These are phyloP conservation scores for Somion occarium DNA, from an alignment of 1,284 basidiomycete species.

Conservation along the genomic window DNA sequence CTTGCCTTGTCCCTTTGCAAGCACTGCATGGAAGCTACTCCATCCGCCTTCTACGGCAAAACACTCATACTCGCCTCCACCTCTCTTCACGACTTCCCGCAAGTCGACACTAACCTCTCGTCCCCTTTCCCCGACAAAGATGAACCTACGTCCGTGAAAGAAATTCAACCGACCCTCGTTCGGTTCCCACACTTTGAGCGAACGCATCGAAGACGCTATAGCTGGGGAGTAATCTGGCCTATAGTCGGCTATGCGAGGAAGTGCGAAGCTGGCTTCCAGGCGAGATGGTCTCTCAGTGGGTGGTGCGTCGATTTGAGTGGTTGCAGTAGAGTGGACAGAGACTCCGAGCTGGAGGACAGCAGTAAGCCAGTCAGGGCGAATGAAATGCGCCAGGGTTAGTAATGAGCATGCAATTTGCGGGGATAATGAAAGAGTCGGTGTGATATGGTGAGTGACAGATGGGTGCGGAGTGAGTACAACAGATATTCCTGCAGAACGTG, in stretches of 20 bases:
- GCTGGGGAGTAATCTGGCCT: conserved; percentile 50
- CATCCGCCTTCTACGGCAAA: conserved; percentile 47
- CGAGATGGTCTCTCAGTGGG: conserved; percentile 27
- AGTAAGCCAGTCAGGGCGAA: conserved; percentile 58
- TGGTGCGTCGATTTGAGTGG: neutral
- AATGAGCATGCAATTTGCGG: conserved; percentile 50
- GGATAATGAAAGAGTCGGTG: conserved; percentile 42
- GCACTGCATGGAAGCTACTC: conserved; percentile 42
- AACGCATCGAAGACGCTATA: conserved; percentile 43
- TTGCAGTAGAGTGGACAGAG: conserved; percentile 18
- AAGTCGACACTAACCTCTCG: conserved; percentile 43
- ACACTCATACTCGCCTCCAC: conserved; percentile 52
- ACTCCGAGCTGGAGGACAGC: conserved; percentile 49
- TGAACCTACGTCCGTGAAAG: conserved; percentile 46
- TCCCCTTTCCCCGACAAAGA: conserved; percentile 53
- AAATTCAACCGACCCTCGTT: conserved; percentile 54
- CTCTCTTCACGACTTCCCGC: conserved; percentile 47
- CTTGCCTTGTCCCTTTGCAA: conserved; percentile 41
- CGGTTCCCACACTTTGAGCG: conserved; percentile 55
- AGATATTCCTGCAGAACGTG: conserved; percentile 57
- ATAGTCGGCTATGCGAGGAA: conserved; percentile 49
- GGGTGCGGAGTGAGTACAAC: conserved; percentile 38
- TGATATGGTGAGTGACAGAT: conserved; percentile 58
- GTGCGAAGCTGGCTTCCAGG: conserved; percentile 44
- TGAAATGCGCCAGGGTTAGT: conserved; percentile 48